A percentile compares a stretch with the other conserved stretches of the same genome.
Evolutionary conservation across 768 basidiomycete genomes (phyloP).

Genomic region (Phylloporus sp.): DNA sequence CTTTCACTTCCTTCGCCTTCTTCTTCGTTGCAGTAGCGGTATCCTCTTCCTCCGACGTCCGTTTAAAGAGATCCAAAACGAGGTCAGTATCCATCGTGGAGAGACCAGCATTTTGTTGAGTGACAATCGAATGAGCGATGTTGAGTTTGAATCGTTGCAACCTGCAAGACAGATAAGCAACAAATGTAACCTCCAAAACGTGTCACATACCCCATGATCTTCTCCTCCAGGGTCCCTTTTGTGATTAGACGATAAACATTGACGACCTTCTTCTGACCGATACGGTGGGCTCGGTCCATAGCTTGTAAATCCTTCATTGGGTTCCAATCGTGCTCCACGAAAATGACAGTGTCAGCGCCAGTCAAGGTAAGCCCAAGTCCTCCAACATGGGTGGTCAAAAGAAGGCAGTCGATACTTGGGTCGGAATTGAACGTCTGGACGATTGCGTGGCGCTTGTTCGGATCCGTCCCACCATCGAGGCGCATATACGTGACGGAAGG

Average conservation of each 20-base stretch:
- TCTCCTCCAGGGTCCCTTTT: slow-evolving; percentile 95
- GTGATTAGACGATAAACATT: slow-evolving; percentile 98
- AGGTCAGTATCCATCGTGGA: slow-evolving; percentile 97
- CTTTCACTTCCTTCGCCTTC: slow-evolving; percentile 49
- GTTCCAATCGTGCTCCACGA: slow-evolving; percentile 99
- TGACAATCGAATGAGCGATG: slow-evolving; percentile 94
- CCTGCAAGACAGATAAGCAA: slow-evolving; percentile 39
- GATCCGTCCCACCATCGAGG: slow-evolving; percentile 88
- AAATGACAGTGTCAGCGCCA: slow-evolving; percentile 98
- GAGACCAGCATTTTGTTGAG: slow-evolving; percentile 93
- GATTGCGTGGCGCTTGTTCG: slow-evolving; percentile 91
- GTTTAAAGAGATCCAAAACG: slow-evolving; percentile 89
- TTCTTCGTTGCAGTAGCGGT: slow-evolving; percentile 47
- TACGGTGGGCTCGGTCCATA: slow-evolving; percentile 97
- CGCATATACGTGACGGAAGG: slow-evolving; percentile 98
- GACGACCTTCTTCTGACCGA: slow-evolving; percentile 98
- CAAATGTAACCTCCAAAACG: neutral
- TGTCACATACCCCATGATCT: slow-evolving; percentile 92
- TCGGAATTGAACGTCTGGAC: slow-evolving; percentile 98
- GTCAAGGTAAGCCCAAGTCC: slow-evolving; percentile 94
- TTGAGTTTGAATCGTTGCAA: slow-evolving; percentile 98
- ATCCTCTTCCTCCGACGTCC: slow-evolving; percentile 74
- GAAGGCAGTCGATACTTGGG: slow-evolving; percentile 93
- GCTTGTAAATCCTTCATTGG: slow-evolving; percentile 99
- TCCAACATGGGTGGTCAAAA: slow-evolving; percentile 96